Conservation (phyloP, 495 filamentous ascomycete genomes). For the Aspergillus mulundensis region DNA sequence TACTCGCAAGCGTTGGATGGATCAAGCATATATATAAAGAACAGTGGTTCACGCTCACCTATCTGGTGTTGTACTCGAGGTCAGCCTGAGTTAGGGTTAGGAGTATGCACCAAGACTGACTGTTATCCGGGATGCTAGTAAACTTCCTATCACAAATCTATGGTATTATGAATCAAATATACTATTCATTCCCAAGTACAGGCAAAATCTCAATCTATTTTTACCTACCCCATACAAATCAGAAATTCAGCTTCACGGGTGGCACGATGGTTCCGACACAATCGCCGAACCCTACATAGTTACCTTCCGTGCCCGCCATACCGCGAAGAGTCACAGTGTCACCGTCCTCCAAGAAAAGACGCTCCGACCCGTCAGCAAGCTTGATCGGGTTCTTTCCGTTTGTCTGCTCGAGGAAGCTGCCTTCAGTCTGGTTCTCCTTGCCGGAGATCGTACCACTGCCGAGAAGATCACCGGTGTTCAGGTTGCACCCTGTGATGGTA, state of each 20-base stretch:
- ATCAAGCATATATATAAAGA: too few species aligned
- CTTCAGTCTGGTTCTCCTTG: conserved; percentile 53
- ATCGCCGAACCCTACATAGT: conserved; percentile 69
- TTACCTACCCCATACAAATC: neutral
- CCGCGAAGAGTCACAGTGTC: conserved; percentile 73
- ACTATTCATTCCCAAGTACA: too few species aligned
- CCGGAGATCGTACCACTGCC: conserved; percentile 91
- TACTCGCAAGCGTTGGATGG: too few species aligned
- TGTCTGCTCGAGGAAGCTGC: conserved; percentile 79
- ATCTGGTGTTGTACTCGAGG: too few species aligned
- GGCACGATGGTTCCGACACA: conserved; percentile 58
- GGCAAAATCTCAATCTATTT: too few species aligned
- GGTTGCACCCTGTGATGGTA: conserved; percentile 75
- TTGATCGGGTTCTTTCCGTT: conserved; percentile 62
- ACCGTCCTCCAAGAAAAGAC: conserved; percentile 79
- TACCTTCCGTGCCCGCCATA: conserved; percentile 55
- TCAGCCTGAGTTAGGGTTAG: too few species aligned
- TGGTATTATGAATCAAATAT: too few species aligned
- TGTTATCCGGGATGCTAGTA: too few species aligned
- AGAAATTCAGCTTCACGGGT: conserved; percentile 27
- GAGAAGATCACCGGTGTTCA: conserved; percentile 78
- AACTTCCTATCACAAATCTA: too few species aligned
- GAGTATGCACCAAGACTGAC: too few species aligned
- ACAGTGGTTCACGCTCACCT: too few species aligned
- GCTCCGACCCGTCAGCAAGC: conserved; percentile 64